phyloP scores from a whole-genome alignment of 495 filamentous ascomycete genomes.

The Xylaria longipes region DNA sequence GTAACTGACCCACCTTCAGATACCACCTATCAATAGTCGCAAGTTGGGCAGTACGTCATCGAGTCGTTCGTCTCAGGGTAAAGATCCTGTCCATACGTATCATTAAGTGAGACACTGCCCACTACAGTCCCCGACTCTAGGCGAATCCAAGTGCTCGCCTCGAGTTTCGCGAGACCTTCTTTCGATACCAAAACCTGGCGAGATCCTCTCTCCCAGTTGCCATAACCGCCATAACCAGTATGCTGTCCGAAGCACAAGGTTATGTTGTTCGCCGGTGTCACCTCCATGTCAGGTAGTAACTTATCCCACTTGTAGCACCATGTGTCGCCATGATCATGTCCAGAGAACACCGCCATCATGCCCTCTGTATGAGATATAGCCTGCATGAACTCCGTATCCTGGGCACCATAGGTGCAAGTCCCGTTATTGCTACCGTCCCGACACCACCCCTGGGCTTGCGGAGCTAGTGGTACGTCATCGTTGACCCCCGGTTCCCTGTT shows the following conservation, averaged over 20 bases:
- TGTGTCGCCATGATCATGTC: slow-evolving; percentile 74
- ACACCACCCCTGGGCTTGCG: slow-evolving; percentile 59
- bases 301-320: slow-evolving; percentile 64
- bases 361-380: slow-evolving; percentile 62
- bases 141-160: slow-evolving; percentile 68
- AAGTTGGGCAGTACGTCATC: slow-evolving; percentile 42
- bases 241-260: slow-evolving; percentile 74
- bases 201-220: slow-evolving; percentile 65
- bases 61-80: slow-evolving; percentile 56
- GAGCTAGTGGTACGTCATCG: slow-evolving; percentile 62
- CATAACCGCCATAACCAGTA: slow-evolving; percentile 75
- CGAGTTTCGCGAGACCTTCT: slow-evolving; percentile 42
- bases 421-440: slow-evolving; percentile 48
- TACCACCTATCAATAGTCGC: slow-evolving; percentile 24
- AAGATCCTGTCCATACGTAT: slow-evolving; percentile 68
- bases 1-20: not conserved
- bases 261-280: slow-evolving; percentile 42
- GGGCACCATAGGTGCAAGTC: slow-evolving; percentile 53
- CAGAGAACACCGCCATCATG: slow-evolving; percentile 67
- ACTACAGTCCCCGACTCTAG: slow-evolving; percentile 66
- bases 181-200: slow-evolving; percentile 62
- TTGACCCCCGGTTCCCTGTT: slow-evolving; percentile 68
- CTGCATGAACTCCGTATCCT: slow-evolving; percentile 71
- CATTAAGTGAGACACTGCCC: slow-evolving; percentile 66
- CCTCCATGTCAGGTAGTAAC: slow-evolving; percentile 37